Evolutionary conservation across 1,284 basidiomycete species (phyloP).

Genomic region (Fomitopsis pinicola): DNA sequence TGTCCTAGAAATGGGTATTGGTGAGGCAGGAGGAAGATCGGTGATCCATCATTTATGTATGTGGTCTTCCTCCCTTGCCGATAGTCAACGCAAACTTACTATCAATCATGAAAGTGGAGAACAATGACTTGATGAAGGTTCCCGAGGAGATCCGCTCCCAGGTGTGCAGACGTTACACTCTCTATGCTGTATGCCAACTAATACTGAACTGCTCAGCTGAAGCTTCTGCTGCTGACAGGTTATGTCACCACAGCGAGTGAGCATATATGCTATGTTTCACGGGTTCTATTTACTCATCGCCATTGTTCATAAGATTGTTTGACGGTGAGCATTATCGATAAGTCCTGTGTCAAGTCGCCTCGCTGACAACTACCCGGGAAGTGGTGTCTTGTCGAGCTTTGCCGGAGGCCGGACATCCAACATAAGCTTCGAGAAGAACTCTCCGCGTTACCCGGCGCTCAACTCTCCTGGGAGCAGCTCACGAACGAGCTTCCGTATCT

Average conservation of each 20-base stretch:
- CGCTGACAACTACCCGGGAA: background rate
- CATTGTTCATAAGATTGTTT: constrained; percentile 14
- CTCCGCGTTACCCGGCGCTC: constrained; percentile 16
- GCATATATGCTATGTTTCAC: constrained; percentile 7
- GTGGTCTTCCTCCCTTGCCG: no score
- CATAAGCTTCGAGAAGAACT: constrained; percentile 38
- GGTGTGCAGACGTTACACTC: constrained; percentile 15
- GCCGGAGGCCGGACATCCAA: constrained; percentile 31
- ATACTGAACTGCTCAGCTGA: constrained; percentile 26
- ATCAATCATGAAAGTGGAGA: no score
- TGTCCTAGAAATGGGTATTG: no score
- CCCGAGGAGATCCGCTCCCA: constrained; percentile 67
- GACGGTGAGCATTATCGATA: constrained; percentile 8
- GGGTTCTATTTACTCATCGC: background rate
- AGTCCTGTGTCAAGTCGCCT: background rate
- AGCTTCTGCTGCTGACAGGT: constrained; percentile 34
- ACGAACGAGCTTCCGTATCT: constrained; percentile 29
- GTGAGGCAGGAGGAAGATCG: no score
- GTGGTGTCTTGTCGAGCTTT: constrained; percentile 31
- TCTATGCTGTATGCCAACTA: background rate
- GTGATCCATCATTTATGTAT: no score
- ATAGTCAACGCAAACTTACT: no score
- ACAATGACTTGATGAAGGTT: constrained; percentile 33
- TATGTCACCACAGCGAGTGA: constrained; percentile 40
- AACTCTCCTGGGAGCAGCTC: constrained; percentile 31